Evolutionary conservation across 2,329 filamentous ascomycete genomes (phyloP).

Genomic region (Cercospora beticola): DNA sequence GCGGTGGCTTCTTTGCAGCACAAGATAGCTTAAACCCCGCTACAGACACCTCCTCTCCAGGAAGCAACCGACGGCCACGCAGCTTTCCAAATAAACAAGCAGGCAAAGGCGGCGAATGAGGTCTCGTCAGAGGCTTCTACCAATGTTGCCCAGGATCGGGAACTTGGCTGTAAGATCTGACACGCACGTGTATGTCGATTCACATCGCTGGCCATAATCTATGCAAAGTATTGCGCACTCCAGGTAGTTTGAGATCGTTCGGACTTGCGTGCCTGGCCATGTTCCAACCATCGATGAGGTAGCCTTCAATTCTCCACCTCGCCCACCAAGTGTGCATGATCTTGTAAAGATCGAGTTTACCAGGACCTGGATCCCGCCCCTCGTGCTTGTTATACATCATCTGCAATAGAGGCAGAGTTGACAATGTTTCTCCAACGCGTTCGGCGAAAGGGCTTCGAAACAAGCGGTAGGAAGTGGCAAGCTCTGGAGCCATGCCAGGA

Average conservation of each 20-base stretch:
- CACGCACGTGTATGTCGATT: background rate
- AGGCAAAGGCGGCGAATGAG: background rate
- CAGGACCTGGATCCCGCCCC: background rate
- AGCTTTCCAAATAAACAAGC: background rate
- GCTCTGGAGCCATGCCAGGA: background rate
- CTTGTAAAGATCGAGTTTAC: slow-evolving; percentile 7
- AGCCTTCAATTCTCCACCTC: slow-evolving; percentile 3
- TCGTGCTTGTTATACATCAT: slow-evolving; percentile 16
- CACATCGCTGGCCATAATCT: background rate
- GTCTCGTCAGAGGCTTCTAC: background rate
- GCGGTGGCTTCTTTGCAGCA: background rate
- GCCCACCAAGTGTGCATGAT: slow-evolving; percentile 10
- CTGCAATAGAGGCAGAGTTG: slow-evolving; percentile 3
- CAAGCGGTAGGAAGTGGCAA: slow-evolving; percentile 10
- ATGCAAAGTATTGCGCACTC: background rate
- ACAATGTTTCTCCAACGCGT: background rate
- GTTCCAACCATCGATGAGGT: background rate
- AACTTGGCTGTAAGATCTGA: background rate
- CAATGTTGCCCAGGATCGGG: background rate
- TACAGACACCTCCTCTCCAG: background rate
- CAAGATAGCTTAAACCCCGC: background rate
- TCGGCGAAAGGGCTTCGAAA: background rate
- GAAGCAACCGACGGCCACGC: background rate
- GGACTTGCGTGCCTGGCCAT: slow-evolving; percentile 7
- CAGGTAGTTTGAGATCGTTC: slow-evolving; percentile 2